Evolutionary conservation across 1,284 basidiomycete species (phyloP).

Genomic region (Microbotryum violaceum): DNA sequence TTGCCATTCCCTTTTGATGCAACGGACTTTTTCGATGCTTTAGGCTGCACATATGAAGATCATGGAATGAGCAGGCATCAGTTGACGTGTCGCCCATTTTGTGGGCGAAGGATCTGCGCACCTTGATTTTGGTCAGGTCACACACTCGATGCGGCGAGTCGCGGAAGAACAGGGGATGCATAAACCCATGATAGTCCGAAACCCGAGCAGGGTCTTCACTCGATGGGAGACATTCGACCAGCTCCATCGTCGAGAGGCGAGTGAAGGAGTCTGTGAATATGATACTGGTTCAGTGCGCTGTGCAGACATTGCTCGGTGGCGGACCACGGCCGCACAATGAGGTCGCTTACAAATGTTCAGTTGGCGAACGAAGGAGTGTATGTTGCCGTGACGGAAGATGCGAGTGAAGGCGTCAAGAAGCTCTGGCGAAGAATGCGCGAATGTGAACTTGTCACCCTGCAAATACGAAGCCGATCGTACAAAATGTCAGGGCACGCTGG

Average conservation of each 20-base stretch:
- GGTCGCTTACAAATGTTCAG: conserved; percentile 30
- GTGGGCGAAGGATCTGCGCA: not conserved
- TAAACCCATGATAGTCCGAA: not conserved
- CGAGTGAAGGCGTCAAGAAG: conserved; percentile 8
- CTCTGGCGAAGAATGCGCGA: conserved; percentile 7
- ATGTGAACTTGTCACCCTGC: conserved; percentile 21
- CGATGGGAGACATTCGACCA: conserved; percentile 3
- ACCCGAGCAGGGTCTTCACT: not conserved
- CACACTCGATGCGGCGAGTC: not conserved
- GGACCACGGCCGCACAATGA: not conserved
- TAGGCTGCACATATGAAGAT: no score
- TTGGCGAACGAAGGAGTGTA: conserved; percentile 25
- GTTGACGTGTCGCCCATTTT: not conserved
- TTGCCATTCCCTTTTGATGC: not conserved
- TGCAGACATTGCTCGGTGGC: not conserved
- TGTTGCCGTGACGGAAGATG: conserved; percentile 23
- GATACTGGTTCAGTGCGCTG: not conserved
- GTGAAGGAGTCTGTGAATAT: conserved; percentile 20
- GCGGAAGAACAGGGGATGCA: conserved; percentile 14
- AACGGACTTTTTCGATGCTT: not conserved
- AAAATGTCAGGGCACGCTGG: not conserved
- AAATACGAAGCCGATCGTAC: not conserved
- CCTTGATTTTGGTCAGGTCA: conserved; percentile 16
- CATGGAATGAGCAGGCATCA: not conserved
- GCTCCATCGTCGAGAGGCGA: conserved; percentile 13